Evolutionary conservation across 1,139 yeast genomes (phyloP), one percentile per base, ranked within the genome.

Genomic region (Geotrichum histeridarum): DNA sequence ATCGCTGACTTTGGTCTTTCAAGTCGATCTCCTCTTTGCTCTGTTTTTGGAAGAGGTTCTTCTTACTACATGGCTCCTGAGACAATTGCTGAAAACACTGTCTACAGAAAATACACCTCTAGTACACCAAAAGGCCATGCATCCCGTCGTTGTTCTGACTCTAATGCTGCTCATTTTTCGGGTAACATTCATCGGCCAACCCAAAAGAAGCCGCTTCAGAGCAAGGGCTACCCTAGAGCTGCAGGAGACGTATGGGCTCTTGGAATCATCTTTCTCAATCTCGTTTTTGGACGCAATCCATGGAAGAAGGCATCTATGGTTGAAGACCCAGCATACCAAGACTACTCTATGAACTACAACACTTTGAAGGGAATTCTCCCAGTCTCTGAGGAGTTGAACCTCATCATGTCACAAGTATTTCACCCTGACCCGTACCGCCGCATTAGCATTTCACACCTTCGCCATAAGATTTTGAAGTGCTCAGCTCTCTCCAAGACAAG

Each of bases 41-140:
- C 84, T 54, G 81, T 87, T 59, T 82, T 84, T 42, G 89, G 95
- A 60, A 79, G 95, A 58, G 97, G 97, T 0, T 84, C 94, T 5
- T 79, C 88, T 36, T 90, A 86, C 69, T 90, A 90, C 72, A 90
- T 90, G 96, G 88, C 96, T 0, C 97, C 97, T 6, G 96, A 89
- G 42, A 70, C 76, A 95, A 66, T 78, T 36, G 58, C 56, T 9
- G 58, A 55, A 37, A 70, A 67, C 80, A 68, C 63, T 80, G 74
- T 41, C 9, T 55, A 55, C 48, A 36, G 57, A 35, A 46, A 49
- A 33, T 27, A 36, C n/a, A 15, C 15, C 6, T 22, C 50, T 1
- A 14, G 15, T 9, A 8, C 11, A 6, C 48, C 17, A 42, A 51
- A 18, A 17, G n/a, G 3, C 8, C 8, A n/a, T 14, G 22, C 17